A percentile compares a stretch with the other conserved stretches of the same genome.
Evolutionary conservation across 345 rosid species (phyloP).

Genomic region (Psidium friedrichsthalianum): DNA sequence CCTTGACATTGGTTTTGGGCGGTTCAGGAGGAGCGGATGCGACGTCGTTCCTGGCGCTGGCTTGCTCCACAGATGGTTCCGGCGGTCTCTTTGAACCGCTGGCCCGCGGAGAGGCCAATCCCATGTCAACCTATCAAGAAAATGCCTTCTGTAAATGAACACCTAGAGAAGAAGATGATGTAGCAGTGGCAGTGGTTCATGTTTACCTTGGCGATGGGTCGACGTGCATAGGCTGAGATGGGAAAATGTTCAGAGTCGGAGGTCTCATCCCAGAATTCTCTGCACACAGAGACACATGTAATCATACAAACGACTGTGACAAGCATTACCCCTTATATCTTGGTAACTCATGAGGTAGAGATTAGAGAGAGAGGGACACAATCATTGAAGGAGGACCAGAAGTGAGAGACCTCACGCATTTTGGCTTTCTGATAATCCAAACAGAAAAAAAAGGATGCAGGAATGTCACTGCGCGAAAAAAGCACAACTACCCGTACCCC

Average conservation of each 20-base stretch:
- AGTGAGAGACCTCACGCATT: neutral
- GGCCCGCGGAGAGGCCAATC: conserved; percentile 11
- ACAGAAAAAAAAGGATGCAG: neutral
- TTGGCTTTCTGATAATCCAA: neutral
- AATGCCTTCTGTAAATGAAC: neutral
- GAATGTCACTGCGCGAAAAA: neutral
- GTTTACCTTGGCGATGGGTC: conserved; percentile 42
- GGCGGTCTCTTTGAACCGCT: conserved; percentile 32
- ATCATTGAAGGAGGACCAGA: neutral
- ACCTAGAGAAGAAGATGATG: neutral
- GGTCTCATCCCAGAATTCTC: conserved; percentile 78
- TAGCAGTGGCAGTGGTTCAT: neutral
- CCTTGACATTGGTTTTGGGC: conserved; percentile 23
- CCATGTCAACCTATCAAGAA: neutral
- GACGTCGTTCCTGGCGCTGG: conserved; percentile 13
- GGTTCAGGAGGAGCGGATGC: conserved; percentile 13
- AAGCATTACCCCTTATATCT: neutral
- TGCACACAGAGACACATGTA: conserved; percentile 18
- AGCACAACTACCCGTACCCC: neutral
- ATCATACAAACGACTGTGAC: neutral
- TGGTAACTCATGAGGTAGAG: neutral
- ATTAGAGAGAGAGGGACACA: neutral
- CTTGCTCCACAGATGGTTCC: conserved; percentile 19
- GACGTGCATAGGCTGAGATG: conserved; percentile 93
- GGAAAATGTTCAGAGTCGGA: conserved; percentile 93